Evolutionary conservation across 2,329 filamentous ascomycete genomes (phyloP).

Genomic region (Colletotrichum sp.): DNA sequence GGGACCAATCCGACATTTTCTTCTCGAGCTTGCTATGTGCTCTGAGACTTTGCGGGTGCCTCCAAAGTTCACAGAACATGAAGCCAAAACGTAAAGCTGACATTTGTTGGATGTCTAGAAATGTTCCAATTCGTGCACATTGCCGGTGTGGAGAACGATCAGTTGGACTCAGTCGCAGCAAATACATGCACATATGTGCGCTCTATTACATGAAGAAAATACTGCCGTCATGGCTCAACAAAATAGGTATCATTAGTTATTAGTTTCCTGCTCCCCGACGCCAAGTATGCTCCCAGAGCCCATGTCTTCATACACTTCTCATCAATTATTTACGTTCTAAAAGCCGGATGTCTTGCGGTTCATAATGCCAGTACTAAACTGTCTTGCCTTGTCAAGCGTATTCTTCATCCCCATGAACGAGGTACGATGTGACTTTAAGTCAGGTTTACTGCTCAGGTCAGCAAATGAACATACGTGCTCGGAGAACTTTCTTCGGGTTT

Average conservation of each 20-base stretch:
- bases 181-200: not conserved
- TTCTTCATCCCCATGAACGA: conserved; percentile 21
- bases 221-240: not conserved
- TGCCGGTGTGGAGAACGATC: not conserved
- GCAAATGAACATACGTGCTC: not conserved
- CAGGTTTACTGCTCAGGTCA: conserved; percentile 1
- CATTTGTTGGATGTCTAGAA: not conserved
- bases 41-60: not conserved
- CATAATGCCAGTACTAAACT: conserved; percentile 18
- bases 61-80: not conserved
- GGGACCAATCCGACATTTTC: not conserved
- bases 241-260: not conserved
- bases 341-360: conserved; percentile 19
- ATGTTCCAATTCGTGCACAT: not conserved
- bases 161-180: not conserved
- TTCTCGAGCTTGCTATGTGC: not conserved
- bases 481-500: not conserved
- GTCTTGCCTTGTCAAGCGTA: conserved; percentile 17
- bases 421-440: conserved; percentile 10
- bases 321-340: not conserved
- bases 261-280: not conserved
- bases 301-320: not conserved
- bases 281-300: not conserved
- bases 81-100: not conserved
- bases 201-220: not conserved